These are phyloP conservation scores for Wallemia mellicola DNA, from an alignment of 1,284 basidiomycete genomes.

Conservation along the genomic window DNA sequence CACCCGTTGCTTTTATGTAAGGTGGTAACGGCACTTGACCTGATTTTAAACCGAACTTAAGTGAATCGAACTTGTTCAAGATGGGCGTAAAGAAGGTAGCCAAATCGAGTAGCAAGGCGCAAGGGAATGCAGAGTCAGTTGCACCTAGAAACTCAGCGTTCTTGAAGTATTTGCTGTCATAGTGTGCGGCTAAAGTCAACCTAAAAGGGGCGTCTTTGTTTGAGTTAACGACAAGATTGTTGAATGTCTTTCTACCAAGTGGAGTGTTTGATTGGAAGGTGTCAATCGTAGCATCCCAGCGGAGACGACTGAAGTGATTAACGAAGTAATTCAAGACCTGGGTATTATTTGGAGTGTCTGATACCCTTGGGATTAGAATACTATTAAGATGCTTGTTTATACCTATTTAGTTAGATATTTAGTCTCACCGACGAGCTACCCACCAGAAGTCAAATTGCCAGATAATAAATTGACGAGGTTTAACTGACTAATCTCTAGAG, in stretches of 20 bases:
- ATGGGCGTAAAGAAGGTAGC: constrained; percentile 46
- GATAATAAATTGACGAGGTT: neutral
- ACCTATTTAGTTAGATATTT: neutral
- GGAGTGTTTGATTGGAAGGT: constrained; percentile 53
- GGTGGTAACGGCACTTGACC: neutral
- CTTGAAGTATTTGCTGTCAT: constrained; percentile 1
- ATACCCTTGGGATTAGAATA: neutral
- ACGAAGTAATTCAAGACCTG: constrained; percentile 46
- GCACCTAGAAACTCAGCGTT: constrained; percentile 47
- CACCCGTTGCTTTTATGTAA: constrained; percentile 10
- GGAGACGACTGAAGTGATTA: constrained; percentile 30
- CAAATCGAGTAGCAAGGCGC: constrained; percentile 70
- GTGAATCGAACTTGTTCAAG: constrained; percentile 19
- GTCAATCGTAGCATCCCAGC: constrained; percentile 67
- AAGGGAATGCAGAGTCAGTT: constrained; percentile 86
- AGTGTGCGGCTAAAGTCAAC: constrained; percentile 38
- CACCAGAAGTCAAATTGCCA: neutral
- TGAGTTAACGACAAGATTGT: constrained; percentile 82
- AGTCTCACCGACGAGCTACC: neutral
- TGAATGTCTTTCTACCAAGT: constrained; percentile 46
- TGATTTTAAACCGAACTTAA: constrained; percentile 19
- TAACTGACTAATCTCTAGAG: no score
- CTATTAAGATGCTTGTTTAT: neutral
- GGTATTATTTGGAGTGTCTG: constrained; percentile 27
- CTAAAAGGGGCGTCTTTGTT: constrained; percentile 50